Base-by-base conservation (phyloP, 345 rosid species). In the Trapa bicornis region DNA sequence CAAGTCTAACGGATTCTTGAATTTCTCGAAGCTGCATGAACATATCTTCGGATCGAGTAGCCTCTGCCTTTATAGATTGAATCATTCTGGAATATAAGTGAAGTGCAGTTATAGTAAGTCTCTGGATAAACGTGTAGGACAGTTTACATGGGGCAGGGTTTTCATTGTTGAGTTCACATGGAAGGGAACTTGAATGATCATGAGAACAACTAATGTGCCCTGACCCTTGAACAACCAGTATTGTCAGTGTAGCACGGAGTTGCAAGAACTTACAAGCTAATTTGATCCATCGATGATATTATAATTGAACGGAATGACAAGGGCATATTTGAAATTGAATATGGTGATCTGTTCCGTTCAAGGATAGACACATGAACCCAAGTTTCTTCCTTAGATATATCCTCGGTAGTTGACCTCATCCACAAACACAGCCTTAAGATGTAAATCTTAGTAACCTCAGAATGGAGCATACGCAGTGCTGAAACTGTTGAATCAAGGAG, bases 321-420 rank as follows among this genome's bases (percentile, higher is more conserved):
- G 71, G 99, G 99, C 82, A 91, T 79, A 83, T 78, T 87, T 68
- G 97, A 94, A 80, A 94, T 94, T 47, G 84, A 74, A 72, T 87
- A 89, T 39, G 95, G 93, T 78, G 99, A 91, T 76, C 76, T 85
- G 73, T 91, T 91, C 82, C 99, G 84, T 78, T 89, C 99, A 74
- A 94, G 97, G 76, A 86, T 75, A 66, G 93, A 91, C 29, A 94
- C 96, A 2, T 91, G 84, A 65, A 89, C 70, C 99, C 96, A 94
- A 32, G 87, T 84, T 81, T 94, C 97, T 65, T 89, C 93, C 77
- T 81, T 85, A 35, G 96, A 82, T 74, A 89, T 79, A 72, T 73
- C 85, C 65, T 89, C 97, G 12, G 85, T 82, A 29, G 89, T 81
- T 61, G 80, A 81, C 72, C 97, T 83, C 97, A 94, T 86, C 97